phyloP scores from a whole-genome alignment of 345 rosid genomes.

The Abelmoschus esculentus region DNA sequence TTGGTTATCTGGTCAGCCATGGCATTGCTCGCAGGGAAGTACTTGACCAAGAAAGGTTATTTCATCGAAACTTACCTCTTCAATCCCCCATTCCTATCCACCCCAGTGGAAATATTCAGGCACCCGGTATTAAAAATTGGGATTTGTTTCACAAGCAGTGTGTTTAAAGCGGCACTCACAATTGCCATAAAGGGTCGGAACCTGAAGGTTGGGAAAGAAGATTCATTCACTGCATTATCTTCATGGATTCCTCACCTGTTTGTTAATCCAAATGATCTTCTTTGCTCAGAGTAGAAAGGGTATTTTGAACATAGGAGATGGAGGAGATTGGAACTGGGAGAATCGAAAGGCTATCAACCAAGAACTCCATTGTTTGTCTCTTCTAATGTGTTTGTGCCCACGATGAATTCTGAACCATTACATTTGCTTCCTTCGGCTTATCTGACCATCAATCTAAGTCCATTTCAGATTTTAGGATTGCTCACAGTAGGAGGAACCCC shows the following conservation, averaged over 20 bases:
- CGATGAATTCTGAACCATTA: conserved; percentile 30
- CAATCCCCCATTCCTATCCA: conserved; percentile 60
- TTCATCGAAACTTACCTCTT: conserved; percentile 46
- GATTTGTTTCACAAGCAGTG: conserved; percentile 38
- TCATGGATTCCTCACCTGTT: conserved; percentile 46
- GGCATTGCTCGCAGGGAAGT: conserved; percentile 57
- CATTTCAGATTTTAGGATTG: conserved; percentile 33
- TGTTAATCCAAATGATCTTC: conserved; percentile 42
- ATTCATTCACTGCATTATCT: conserved; percentile 28
- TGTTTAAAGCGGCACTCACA: conserved; percentile 53
- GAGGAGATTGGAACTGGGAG: conserved; percentile 35
- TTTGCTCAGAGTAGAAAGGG: conserved; percentile 51
- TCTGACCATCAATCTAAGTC: conserved; percentile 31
- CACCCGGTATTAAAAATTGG: conserved; percentile 40
- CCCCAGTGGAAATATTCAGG: conserved; percentile 43
- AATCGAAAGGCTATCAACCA: conserved; percentile 39
- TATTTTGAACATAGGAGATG: conserved; percentile 66
- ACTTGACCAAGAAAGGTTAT: conserved; percentile 37
- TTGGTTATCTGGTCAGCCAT: conserved; percentile 63
- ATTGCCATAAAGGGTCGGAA: conserved; percentile 34
- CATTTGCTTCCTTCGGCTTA: conserved; percentile 61
- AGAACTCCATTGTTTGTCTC: conserved; percentile 37
- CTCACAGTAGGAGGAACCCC: conserved; percentile 19
- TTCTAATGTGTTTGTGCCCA: conserved; percentile 14
- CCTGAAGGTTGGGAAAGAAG: conserved; percentile 17